Conservation (phyloP, 1,139 yeast species). For the Tardiomyces blankii region DNA sequence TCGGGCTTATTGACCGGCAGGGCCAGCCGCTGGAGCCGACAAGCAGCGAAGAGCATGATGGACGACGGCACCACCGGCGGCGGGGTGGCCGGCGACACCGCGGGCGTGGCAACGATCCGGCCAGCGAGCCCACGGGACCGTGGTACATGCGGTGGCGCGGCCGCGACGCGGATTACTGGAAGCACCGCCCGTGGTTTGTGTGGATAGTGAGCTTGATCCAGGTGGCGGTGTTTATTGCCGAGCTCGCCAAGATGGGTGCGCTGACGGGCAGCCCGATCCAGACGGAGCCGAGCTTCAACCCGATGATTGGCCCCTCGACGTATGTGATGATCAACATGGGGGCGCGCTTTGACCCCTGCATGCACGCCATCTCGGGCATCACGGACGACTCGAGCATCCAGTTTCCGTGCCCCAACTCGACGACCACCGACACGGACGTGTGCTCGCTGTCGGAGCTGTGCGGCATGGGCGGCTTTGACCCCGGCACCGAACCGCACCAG, state of each 20-base stretch:
- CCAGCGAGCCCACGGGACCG: neutral
- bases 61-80: no score
- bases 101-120: neutral
- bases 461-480: conserved; percentile 40
- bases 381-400: conserved; percentile 37
- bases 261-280: conserved; percentile 61
- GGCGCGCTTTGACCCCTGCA: conserved; percentile 63
- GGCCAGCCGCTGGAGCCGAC: neutral
- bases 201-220: conserved; percentile 33
- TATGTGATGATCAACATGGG: conserved; percentile 60
- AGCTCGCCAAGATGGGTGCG: conserved; percentile 45
- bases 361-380: conserved; percentile 42
- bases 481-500: conserved; percentile 34
- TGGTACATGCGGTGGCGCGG: neutral
- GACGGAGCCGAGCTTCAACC: conserved; percentile 63
- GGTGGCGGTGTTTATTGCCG: conserved; percentile 54
- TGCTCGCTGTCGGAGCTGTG: conserved; percentile 51
- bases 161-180: neutral
- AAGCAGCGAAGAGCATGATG: no score
- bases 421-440: conserved; percentile 40
- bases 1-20: neutral
- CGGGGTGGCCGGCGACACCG: neutral
- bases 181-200: conserved; percentile 21
- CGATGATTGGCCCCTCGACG: conserved; percentile 74
- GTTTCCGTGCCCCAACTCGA: conserved; percentile 68